Base-by-base conservation (phyloP, 2,329 filamentous ascomycete genomes). In the Metarhizium humberi region DNA sequence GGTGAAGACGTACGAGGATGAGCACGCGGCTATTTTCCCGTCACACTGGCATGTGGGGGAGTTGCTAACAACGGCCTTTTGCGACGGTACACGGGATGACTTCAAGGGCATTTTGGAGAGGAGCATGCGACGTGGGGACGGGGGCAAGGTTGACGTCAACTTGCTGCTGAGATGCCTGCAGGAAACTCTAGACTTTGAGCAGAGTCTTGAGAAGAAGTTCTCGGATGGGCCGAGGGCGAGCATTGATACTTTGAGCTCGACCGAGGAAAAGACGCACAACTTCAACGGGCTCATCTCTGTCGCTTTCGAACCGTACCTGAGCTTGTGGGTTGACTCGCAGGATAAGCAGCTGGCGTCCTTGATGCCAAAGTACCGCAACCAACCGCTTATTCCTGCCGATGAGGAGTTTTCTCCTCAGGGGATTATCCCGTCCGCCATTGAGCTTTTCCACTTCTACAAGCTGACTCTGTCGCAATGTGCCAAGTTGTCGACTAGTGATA, bases 371-470 rank as follows among this genome's bases (percentile, higher is more conserved):
- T 97, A 97, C 71, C 89, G 88, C 60, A 82, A 80, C 57, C 90
- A 96, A 62, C 87, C 90, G 0, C 78, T 95, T 3, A 79, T 91
- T 45, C 84, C 89, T 3, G 75, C 81, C 0, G 94, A 96, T 61
- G 94, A 99, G 63, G 94, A 99, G 55, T 97, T 97, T 69, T 89
- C 90, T 46, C 78, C 88, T 0, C 90, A 95, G 67, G 85, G 90
- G 48, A 92, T 99, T 55, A 92, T 96, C 56, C 79, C 87, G 2
- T 97, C 94, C 0, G 95, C 94, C 3, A 96, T 95, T 49, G 94
- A 99, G 67, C 81, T 99, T 0, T 99, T 99, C 72, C 90, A 96
- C 65, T 96, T 96, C 67, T 99, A 99, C 73, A 90, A 95, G 58
- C 81, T 92, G 57, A 92, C 90, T 0, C 75, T 99, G 40, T 90